Conservation (phyloP, 169 alveolate species). For the Plasmodium cynomolgi region DNA sequence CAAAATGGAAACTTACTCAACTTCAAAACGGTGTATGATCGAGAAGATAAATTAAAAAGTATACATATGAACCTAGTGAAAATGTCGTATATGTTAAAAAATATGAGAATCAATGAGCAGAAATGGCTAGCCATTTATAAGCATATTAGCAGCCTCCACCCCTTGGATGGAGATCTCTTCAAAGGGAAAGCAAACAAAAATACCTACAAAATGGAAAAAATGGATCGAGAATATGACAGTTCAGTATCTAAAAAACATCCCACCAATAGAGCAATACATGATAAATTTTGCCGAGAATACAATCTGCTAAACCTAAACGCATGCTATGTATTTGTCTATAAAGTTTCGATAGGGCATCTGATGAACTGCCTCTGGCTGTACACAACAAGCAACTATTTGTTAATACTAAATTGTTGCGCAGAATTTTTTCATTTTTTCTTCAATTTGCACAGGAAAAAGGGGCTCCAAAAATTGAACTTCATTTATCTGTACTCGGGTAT, state of each 20-base stretch:
- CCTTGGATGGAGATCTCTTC: neutral
- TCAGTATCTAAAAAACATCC: neutral
- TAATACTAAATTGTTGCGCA: constrained; percentile 27
- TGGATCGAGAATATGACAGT: neutral
- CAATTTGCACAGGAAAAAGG: constrained; percentile 7
- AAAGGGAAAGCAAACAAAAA: neutral
- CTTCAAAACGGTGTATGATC: neutral
- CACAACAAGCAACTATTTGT: constrained; percentile 6
- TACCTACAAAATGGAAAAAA: neutral
- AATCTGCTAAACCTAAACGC: constrained; percentile 14
- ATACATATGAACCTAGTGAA: constrained; percentile 8
- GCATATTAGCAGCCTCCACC: constrained; percentile 6
- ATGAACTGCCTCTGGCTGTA: constrained; percentile 26
- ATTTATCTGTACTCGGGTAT: constrained; percentile 20
- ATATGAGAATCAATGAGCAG: constrained; percentile 23
- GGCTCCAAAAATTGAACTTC: constrained; percentile 24
- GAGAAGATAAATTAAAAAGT: neutral
- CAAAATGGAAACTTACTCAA: constrained; percentile 14
- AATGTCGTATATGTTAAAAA: constrained; percentile 56
- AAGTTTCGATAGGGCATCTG: neutral
- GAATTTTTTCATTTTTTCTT: constrained; percentile 39
- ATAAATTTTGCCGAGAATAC: constrained; percentile 4
- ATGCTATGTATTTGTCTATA: constrained; percentile 19
- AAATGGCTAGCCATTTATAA: constrained; percentile 60
- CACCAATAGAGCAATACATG: neutral